A percentile compares a stretch with the other conserved stretches of the same genome.
phyloP scores from a whole-genome alignment of 2,329 filamentous ascomycete species.

The Arthroderma sp. region DNA sequence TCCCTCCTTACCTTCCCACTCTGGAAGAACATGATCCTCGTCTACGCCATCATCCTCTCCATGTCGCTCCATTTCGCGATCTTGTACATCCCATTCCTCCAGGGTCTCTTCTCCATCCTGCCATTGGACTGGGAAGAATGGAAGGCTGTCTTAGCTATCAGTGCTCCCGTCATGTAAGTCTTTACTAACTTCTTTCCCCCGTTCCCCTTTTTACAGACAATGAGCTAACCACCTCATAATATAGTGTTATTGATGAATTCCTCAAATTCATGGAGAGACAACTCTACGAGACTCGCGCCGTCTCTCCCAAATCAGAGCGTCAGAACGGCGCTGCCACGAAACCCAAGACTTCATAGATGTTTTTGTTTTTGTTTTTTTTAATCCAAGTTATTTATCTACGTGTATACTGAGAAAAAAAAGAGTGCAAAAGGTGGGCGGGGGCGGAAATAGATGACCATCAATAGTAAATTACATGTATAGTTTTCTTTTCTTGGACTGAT shows the following conservation, averaged over 20 bases:
- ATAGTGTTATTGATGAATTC: constrained; percentile 64
- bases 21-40: constrained; percentile 98
- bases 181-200: neutral
- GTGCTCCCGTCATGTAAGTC: constrained; percentile 78
- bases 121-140: constrained; percentile 78
- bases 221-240: neutral
- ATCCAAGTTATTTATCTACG: neutral
- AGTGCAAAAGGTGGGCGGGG: no score
- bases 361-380: neutral
- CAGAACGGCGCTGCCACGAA: constrained; percentile 22
- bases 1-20: constrained; percentile 82
- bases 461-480: no score
- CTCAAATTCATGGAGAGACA: constrained; percentile 66
- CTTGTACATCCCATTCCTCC: constrained; percentile 80
- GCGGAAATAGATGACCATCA: no score
- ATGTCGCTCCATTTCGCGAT: constrained; percentile 94
- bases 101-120: constrained; percentile 78
- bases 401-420: neutral
- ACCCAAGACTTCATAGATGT: constrained; percentile 22
- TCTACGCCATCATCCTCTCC: constrained; percentile 82
- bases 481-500: no score
- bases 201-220: constrained; percentile 11
- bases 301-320: constrained; percentile 2
- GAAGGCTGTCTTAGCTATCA: constrained; percentile 80
- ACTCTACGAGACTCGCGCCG: constrained; percentile 36